A percentile compares a stretch with the other conserved stretches of the same genome.
Evolutionary conservation across 73 alveolate species (phyloP).

Genomic region (Paramecium tetraurelia): DNA sequence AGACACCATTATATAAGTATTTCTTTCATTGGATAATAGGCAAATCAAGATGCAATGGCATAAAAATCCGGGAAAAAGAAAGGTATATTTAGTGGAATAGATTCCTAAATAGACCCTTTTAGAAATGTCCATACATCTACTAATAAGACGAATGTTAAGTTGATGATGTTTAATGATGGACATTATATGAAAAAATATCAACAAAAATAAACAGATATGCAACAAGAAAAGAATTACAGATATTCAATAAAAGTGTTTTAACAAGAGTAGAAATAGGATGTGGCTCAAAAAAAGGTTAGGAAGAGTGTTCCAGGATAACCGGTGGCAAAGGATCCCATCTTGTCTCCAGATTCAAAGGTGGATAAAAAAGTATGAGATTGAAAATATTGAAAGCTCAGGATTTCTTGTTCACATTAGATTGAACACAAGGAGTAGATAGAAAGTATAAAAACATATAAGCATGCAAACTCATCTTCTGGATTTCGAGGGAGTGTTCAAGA

Average conservation of each 20-base stretch:
- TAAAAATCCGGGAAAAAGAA: neutral
- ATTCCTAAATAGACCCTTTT: neutral
- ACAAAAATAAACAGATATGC: neutral
- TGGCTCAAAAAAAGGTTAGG: neutral
- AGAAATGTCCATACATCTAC: neutral
- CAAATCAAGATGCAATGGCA: neutral
- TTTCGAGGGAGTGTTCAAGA: neutral
- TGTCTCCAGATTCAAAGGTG: neutral
- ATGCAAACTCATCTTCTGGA: constrained; percentile 2
- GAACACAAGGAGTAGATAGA: constrained; percentile 2
- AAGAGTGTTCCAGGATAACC: constrained; percentile 24
- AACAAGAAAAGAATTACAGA: neutral
- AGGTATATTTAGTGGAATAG: constrained; percentile 30
- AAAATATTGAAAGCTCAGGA: neutral
- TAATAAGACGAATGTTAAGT: neutral
- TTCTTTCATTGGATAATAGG: neutral
- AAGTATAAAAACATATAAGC: neutral
- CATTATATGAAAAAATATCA: constrained; percentile 35
- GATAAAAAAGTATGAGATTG: neutral
- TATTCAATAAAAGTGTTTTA: neutral
- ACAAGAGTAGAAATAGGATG: neutral
- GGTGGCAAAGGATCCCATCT: neutral
- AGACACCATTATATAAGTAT: neutral
- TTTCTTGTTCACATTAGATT: neutral
- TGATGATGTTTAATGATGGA: constrained; percentile 22